Conservation (phyloP, 495 filamentous ascomycete species). For the Apodospora peruviana region DNA sequence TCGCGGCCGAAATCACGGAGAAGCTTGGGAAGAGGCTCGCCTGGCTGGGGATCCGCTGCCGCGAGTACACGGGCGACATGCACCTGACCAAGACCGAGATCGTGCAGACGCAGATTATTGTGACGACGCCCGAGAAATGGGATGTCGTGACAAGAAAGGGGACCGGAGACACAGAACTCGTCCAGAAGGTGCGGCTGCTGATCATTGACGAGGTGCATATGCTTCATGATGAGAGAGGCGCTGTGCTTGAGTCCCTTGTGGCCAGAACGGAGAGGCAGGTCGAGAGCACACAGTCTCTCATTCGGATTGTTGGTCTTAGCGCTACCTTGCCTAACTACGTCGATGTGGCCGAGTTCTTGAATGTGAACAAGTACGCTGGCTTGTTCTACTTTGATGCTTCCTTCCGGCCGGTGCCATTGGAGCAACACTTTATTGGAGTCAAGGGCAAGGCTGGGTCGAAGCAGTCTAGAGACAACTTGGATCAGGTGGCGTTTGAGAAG, state of each 20-base stretch:
- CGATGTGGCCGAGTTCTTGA: conserved; percentile 94
- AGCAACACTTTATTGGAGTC: conserved; percentile 95
- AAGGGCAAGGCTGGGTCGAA: conserved; percentile 83
- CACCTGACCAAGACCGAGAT: conserved; percentile 97
- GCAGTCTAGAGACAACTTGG: conserved; percentile 79
- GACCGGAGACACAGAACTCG: conserved; percentile 92
- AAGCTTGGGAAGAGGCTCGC: conserved; percentile 91
- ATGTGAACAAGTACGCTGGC: conserved; percentile 87
- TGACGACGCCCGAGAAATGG: conserved; percentile 99
- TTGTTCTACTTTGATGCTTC: conserved; percentile 96
- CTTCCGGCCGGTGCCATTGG: conserved; percentile 91
- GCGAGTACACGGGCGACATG: conserved; percentile 97
- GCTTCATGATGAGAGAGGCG: conserved; percentile 96
- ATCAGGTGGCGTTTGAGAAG: conserved; percentile 82
- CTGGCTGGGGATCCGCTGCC: conserved; percentile 83
- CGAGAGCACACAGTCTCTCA: conserved; percentile 94
- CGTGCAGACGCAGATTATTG: conserved; percentile 91
- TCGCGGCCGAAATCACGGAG: conserved; percentile 92
- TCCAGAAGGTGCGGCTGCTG: conserved; percentile 91
- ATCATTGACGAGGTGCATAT: conserved; percentile 99
- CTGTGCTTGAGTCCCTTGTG: conserved; percentile 91
- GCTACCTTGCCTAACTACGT: conserved; percentile 94
- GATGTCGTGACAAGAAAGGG: conserved; percentile 97
- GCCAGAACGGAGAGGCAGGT: conserved; percentile 93
- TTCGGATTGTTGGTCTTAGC: conserved; percentile 90